Evolutionary conservation across 2,329 filamentous ascomycete species (phyloP), one percentile per base, ranked within the genome.

Genomic region (Akanthomyces dipterigenus): DNA sequence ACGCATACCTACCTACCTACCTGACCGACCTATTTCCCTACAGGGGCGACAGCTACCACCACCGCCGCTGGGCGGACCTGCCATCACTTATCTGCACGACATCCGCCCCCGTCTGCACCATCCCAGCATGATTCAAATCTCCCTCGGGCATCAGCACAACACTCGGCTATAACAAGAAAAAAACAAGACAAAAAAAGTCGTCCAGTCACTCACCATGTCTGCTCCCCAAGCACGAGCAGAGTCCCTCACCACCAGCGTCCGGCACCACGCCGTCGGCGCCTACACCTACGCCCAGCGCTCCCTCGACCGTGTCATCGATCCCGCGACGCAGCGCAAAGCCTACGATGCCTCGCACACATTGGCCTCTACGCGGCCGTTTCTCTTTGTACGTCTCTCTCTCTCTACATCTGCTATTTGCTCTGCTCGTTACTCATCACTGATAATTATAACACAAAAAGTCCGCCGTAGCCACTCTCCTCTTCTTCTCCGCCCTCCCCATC

Each of bases 401-500:
- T 48, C 49, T 46, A 50, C 22, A n/a, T 55, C 49, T 59, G 5
- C 65, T 38, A 68, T 45, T 45, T 6, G n/a, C 40, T 61, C 36
- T 40, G 43, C 20, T 16, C 46, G 3, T 31, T 24, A 20, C 7
- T 49, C 18, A 34, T n/a, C 7, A 16, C 43, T 11, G 2, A 65
- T 22, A 9, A 16, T n/a, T n/a, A n/a, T 5, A 16, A 26, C n/a
- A 42, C 2, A 43, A 40, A 28, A 8, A 91, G 88, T 84, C 86
- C 62, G 90, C 95, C 71, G 70, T 91, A 62, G 74, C 83, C 50
- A 77, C 82, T 34, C 89, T 93, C 71, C 68, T 87, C 62, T 71
- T 85, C 62, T 80, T 92, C 64, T 86, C 85, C 16, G 81, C 85
- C 62, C 72, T 90, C 16, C 90, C 90, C 1, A 68, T 93, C 62